Percentiles rank a stretch among this genome's conserved stretches.
Evolutionary conservation across 2,329 filamentous ascomycete genomes (phyloP).

Genomic region (Phialemoniopsis sp.): DNA sequence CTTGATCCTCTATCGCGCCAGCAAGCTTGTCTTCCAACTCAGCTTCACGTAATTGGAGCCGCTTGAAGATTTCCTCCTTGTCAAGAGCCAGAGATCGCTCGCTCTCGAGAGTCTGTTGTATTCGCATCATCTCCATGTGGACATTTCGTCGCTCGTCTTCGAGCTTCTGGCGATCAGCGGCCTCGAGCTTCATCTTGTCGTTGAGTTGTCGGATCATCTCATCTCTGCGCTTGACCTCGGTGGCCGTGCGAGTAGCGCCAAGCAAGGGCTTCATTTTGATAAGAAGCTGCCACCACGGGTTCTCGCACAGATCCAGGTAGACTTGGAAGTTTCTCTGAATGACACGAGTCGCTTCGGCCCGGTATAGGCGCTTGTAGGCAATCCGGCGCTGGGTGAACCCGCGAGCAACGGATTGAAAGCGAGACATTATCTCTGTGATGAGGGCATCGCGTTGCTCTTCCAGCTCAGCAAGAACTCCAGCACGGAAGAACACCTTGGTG

Average conservation of each 20-base stretch:
- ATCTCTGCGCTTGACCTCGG: constrained; percentile 91
- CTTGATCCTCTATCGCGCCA: constrained; percentile 89
- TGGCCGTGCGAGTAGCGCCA: constrained; percentile 84
- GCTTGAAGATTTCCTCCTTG: constrained; percentile 98
- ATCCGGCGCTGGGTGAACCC: constrained; percentile 86
- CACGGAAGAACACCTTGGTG: constrained; percentile 97
- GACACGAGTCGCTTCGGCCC: constrained; percentile 89
- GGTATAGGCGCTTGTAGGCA: constrained; percentile 89
- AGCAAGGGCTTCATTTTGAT: constrained; percentile 93
- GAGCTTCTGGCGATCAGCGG: constrained; percentile 69
- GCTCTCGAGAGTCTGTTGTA: constrained; percentile 92
- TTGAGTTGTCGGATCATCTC: constrained; percentile 88
- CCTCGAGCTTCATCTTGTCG: constrained; percentile 75
- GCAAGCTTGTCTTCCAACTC: constrained; percentile 92
- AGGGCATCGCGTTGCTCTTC: constrained; percentile 93
- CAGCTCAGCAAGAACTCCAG: constrained; percentile 90
- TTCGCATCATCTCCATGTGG: constrained; percentile 79
- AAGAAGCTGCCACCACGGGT: constrained; percentile 96
- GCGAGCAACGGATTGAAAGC: constrained; percentile 87
- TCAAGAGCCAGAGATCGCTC: constrained; percentile 93
- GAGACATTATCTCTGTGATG: constrained; percentile 89
- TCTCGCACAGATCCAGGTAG: constrained; percentile 84
- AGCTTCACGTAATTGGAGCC: constrained; percentile 85
- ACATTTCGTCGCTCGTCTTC: constrained; percentile 90
- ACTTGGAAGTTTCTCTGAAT: constrained; percentile 93